Evolutionary conservation across 2,329 filamentous ascomycete genomes (phyloP).

Genomic region (Ophiocordyceps polyrhachis-furcata): DNA sequence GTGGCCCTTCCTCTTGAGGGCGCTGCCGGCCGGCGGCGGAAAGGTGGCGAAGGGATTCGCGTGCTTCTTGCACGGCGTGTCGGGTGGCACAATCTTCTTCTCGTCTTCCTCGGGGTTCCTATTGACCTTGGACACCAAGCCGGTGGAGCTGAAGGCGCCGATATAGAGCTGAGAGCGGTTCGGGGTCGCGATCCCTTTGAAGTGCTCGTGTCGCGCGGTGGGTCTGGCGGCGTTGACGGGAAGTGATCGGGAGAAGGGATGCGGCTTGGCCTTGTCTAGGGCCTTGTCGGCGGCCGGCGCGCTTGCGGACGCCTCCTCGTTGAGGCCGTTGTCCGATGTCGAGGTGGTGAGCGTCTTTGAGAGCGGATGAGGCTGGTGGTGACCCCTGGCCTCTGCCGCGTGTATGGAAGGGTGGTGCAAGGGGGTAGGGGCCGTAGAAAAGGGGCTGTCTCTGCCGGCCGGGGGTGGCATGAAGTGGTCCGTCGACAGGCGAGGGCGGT

Average conservation of each 20-base stretch:
- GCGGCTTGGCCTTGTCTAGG: slow-evolving; percentile 11
- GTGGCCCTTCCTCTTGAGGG: slow-evolving; percentile 43
- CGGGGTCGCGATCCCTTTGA: slow-evolving; percentile 25
- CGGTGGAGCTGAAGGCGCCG: slow-evolving; percentile 83
- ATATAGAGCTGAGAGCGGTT: slow-evolving; percentile 40
- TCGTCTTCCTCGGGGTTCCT: slow-evolving; percentile 54
- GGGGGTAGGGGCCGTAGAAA: slow-evolving; percentile 34
- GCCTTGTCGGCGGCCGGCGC: slow-evolving; percentile 6
- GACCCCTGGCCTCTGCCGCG: slow-evolving; percentile 22
- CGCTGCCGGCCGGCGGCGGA: slow-evolving; percentile 38
- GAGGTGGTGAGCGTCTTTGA: slow-evolving; percentile 77
- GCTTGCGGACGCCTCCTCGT: slow-evolving; percentile 40
- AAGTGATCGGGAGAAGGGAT: slow-evolving; percentile 19
- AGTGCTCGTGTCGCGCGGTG: slow-evolving; percentile 11
- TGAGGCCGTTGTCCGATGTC: slow-evolving; percentile 61
- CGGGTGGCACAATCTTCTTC: slow-evolving; percentile 57
- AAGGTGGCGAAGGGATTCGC: slow-evolving; percentile 49
- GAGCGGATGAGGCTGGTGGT: slow-evolving; percentile 72
- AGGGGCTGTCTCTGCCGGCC: slow-evolving; percentile 41
- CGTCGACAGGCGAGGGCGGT: slow-evolving; percentile 54
- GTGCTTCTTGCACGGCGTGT: slow-evolving; percentile 90
- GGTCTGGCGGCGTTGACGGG: slow-evolving; percentile 20
- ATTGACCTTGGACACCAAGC: slow-evolving; percentile 87
- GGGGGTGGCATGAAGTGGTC: slow-evolving; percentile 57
- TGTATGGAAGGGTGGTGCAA: slow-evolving; percentile 36